Evolutionary conservation across 768 basidiomycete species (phyloP), one percentile per base, ranked within the genome.

Genomic region (Glaciozyma martinii): DNA sequence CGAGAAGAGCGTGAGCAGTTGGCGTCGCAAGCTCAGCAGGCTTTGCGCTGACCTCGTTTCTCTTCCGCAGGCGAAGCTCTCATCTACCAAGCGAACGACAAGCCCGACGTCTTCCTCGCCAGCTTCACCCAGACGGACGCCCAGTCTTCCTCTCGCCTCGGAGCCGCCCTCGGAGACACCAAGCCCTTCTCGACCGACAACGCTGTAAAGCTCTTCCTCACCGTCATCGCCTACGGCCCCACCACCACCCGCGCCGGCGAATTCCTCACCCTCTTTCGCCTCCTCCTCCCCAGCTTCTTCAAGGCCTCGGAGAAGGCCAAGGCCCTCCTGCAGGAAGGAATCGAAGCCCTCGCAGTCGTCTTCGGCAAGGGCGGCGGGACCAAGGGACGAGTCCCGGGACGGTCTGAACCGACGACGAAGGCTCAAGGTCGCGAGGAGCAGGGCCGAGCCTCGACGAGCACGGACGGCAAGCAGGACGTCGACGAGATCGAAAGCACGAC

Each of bases 211-310:
- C 79, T 90, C 12, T 84, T 88, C 73, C 79, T 89, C 37, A 89
- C 88, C 1, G 85, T 90, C 64, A 87, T 90, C 60, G 87, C 86
- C 9, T 85, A 88, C 68, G 85, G 88, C 73, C 80, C 85, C 21
- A 79, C 81, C 7, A 84, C 84, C 55, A 75, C 82, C 29, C 83
- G 87, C 27, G 85, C 87, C 3, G 82, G 88, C 67, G 80, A 85
- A 60, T 89, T 89, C 76, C 76, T 90, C 49, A 79, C 80, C 7
- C 77, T 87, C 32, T 78, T 90, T 23, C 81, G 83, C 15, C 78
- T 80, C 47, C 76, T 87, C 55, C 76, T 81, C 0, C 83, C 85
- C 5, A 74, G 81, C 61, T 76, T 89, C 8, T 86, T 84, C 72
- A 77, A 84, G 56, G 78, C 79, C 7, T 85, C 86, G 1, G 74